Evolutionary conservation across 2,329 filamentous ascomycete species (phyloP).

Genomic region (Dothistroma septosporum): DNA sequence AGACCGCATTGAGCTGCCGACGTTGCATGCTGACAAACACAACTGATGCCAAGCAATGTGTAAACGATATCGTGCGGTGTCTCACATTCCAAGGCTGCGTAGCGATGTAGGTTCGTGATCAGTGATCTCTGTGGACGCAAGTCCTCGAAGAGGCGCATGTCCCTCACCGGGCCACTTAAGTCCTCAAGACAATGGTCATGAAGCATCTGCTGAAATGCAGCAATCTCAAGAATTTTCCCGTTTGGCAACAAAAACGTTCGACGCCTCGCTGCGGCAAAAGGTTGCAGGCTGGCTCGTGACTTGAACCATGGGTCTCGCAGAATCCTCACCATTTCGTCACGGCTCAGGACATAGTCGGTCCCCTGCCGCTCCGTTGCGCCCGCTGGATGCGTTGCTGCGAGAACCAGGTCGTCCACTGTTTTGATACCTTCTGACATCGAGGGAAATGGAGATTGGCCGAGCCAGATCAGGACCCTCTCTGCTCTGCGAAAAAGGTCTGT

Average conservation of each 20-base stretch:
- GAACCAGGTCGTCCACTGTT: neutral
- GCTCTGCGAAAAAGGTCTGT: neutral
- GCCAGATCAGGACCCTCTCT: neutral
- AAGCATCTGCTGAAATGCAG: neutral
- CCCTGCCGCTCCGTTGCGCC: no score
- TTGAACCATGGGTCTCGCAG: neutral
- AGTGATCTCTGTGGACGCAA: neutral
- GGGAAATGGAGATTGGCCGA: neutral
- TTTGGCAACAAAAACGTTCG: neutral
- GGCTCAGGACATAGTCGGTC: neutral
- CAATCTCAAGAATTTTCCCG: neutral
- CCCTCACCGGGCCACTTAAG: neutral
- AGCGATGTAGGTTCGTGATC: neutral
- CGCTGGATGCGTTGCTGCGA: neutral
- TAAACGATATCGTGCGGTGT: conserved; percentile 1
- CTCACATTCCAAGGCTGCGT: neutral
- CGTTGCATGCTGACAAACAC: neutral
- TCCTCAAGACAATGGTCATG: no score
- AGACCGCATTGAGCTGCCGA: neutral
- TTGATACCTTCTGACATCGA: neutral
- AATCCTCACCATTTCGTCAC: neutral
- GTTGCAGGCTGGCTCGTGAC: neutral
- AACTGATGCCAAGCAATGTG: neutral
- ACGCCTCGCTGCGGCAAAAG: neutral
- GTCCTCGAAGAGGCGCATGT: neutral